Evolutionary conservation across 2,329 filamentous ascomycete species (phyloP), one percentile per base, ranked within the genome.

Genomic region (Claviceps monticola): DNA sequence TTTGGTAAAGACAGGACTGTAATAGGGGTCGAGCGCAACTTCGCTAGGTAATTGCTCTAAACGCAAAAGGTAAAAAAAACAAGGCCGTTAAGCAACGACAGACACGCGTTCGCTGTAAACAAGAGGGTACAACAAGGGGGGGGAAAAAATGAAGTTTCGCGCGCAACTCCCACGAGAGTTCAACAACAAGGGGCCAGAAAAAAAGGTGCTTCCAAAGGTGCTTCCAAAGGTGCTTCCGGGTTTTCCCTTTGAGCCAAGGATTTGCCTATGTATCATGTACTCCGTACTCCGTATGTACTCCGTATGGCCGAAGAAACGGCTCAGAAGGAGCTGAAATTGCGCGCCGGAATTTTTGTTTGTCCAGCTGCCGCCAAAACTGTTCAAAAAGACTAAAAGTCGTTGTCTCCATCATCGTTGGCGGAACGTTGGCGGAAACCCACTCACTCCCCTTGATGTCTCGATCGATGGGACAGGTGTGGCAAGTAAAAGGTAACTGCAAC

Each of bases 261-360:
- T 21, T 4, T 21, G 21, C 21, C 21, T 21, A 21, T 21, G 21
- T 19, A 19, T 19, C 4, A 21, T 21, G 21, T 21, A 21, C 21
- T 21, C 19, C 21, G 21, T 23, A 23, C 23, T 23, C 4, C 23
- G 23, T 23, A 23, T 23, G 21, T 5, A 6, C 23, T 6, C 21
- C 3, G 21, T 23, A 29, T 26, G 23, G 23, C 23, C 23, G 23
- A 19, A 34, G n/a, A 42, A 41, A 36, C 14, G 17, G 17, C 43
- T 50, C 48, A 39, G 48, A 36, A 42, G 37, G 21, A 46, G 19
- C 49, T 43, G 49, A 47, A 46, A 50, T 43, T 45, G 26, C n/a
- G 29, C 5, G 17, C 42, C 49, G 48, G 48, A 45, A 47, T 43
- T 50, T 34, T 21, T 14, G 48, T 50, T 50, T 50, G 48, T 50